A percentile compares a stretch with the other conserved stretches of the same genome.
Evolutionary conservation across 331 rosid genomes (phyloP).

Genomic region (Spiraea crenata): DNA sequence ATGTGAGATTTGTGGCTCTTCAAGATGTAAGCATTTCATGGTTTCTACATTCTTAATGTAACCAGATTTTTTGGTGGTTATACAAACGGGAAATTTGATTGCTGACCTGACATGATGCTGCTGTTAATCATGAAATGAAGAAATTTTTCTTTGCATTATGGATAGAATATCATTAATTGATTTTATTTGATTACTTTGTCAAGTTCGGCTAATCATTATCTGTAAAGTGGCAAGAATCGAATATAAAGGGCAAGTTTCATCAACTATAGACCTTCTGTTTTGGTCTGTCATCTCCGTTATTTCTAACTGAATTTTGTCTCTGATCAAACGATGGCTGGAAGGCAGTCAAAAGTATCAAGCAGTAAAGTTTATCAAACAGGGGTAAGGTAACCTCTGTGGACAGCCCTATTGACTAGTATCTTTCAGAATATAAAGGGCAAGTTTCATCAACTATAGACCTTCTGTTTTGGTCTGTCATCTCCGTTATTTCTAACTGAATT

Average conservation of each 20-base stretch:
- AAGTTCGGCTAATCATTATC: neutral
- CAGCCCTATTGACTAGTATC: neutral
- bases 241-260: neutral
- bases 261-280: too few relatives aligned
- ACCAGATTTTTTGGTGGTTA: neutral
- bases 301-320: slow-evolving; percentile 6
- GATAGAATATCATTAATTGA: too few relatives aligned
- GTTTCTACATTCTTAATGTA: slow-evolving; percentile 6
- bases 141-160: neutral
- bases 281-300: slow-evolving; percentile 17
- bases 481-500: slow-evolving; percentile 1
- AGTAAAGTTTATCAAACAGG: neutral
- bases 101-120: neutral
- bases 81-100: neutral
- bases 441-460: too few relatives aligned
- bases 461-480: slow-evolving; percentile 18
- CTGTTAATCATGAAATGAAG: slow-evolving; percentile 7
- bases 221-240: neutral
- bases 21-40: slow-evolving; percentile 9
- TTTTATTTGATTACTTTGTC: slow-evolving; percentile 1
- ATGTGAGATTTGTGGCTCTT: slow-evolving; percentile 19
- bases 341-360: neutral
- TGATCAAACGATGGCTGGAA: neutral
- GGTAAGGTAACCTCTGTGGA: neutral
- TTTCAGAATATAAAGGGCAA: neutral